These are phyloP conservation scores for Saccharomyces hybrid DNA, from an alignment of 1,139 yeast species.

Conservation along the genomic window DNA sequence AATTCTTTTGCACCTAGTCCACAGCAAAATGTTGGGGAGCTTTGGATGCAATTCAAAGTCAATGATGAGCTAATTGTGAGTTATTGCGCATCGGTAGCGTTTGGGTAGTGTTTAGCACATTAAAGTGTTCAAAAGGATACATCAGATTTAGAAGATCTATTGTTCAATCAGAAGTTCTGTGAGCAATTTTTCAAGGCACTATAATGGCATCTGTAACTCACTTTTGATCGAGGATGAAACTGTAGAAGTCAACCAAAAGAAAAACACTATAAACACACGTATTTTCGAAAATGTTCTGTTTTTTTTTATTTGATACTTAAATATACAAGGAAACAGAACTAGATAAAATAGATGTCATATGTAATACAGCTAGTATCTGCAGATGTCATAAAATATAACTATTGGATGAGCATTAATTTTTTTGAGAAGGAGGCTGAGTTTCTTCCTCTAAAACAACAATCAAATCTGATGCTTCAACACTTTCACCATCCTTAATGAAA, in stretches of 20 bases:
- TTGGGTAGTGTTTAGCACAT: constrained; percentile 14
- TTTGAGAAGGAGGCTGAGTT: too few relatives aligned
- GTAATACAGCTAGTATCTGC: not conserved
- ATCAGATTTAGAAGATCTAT: too few relatives aligned
- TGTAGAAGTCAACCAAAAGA: too few relatives aligned
- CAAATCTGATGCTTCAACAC: too few relatives aligned
- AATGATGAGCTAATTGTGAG: constrained; percentile 29
- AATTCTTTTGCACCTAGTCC: constrained; percentile 33
- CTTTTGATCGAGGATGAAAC: too few relatives aligned
- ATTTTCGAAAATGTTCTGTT: not conserved
- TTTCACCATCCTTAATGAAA: too few relatives aligned
- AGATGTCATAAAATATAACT: not conserved
- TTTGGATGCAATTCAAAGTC: constrained; percentile 29
- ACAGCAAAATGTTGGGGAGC: constrained; percentile 27
- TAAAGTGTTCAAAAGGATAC: too few relatives aligned
- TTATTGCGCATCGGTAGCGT: constrained; percentile 31
- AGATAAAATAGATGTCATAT: not conserved
- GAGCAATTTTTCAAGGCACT: too few relatives aligned
- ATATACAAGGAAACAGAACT: not conserved
- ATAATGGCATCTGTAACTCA: too few relatives aligned
- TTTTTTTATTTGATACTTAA: not conserved
- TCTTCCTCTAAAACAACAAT: too few relatives aligned
- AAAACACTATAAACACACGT: not conserved
- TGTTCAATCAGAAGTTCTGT: constrained; percentile 3
- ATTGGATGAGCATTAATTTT: too few relatives aligned